phyloP scores from a whole-genome alignment of 1,284 basidiomycete genomes.

The Ganoderma resinaceum region DNA sequence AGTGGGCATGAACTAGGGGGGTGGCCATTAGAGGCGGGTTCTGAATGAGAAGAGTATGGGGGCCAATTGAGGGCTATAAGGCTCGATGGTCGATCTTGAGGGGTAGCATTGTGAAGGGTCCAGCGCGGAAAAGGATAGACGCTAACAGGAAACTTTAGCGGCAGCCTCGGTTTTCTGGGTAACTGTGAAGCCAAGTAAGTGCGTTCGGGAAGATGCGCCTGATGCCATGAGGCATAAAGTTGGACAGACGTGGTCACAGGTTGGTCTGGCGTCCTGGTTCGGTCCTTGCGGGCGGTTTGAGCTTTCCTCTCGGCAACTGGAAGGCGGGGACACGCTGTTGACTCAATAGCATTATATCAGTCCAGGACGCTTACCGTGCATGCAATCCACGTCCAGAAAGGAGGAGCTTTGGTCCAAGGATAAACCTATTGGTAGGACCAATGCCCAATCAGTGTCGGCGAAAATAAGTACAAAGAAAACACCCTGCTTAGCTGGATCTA shows the following conservation, averaged over 20 bases:
- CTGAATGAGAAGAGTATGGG: neutral
- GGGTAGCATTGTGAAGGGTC: neutral
- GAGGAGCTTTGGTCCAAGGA: no score
- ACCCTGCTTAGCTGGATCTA: no score
- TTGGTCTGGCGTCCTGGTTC: neutral
- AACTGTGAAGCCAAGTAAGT: neutral
- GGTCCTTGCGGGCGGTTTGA: neutral
- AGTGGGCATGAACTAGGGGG: slow-evolving; percentile 28
- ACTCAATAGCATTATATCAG: no score
- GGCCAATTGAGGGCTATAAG: neutral
- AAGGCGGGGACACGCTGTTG: neutral
- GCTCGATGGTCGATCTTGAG: neutral
- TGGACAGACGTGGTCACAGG: neutral
- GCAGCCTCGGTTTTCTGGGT: neutral
- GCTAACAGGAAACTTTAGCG: neutral
- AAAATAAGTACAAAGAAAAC: no score
- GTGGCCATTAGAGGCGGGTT: neutral
- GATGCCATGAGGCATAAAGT: neutral
- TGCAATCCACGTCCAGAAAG: no score
- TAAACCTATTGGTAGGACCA: no score
- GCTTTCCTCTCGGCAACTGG: neutral
- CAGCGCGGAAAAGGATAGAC: neutral
- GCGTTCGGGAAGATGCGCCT: neutral
- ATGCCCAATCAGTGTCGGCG: no score
- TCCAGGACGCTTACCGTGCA: no score